These are phyloP conservation scores for Marchantia polymorpha DNA, from an alignment of 225 moss, liverwort and hornwort species.

Conservation along the genomic window DNA sequence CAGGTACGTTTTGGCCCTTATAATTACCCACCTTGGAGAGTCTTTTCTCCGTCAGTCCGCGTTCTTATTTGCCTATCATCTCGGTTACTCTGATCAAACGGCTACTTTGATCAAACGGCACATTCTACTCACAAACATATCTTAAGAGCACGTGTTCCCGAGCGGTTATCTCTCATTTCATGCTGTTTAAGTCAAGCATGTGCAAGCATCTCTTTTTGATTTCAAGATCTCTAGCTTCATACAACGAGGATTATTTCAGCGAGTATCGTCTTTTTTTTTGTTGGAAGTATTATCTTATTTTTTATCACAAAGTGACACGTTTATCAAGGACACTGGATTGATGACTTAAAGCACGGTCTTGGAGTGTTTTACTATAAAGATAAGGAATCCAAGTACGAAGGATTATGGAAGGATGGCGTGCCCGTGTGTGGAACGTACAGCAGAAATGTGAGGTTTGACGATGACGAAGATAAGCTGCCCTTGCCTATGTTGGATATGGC, in stretches of 20 bases:
- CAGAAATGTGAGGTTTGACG: constrained; percentile 31
- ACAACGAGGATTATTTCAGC: too few species aligned
- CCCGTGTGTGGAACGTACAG: constrained; percentile 61
- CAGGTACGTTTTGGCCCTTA: not conserved
- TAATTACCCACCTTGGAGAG: not conserved
- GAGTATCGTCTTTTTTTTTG: too few species aligned
- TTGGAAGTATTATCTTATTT: too few species aligned
- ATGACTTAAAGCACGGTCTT: constrained; percentile 75
- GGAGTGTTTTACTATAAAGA: constrained; percentile 70
- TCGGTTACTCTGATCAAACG: not conserved
- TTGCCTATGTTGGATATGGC: constrained; percentile 41
- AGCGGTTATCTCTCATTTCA: too few species aligned
- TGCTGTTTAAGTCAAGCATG: too few species aligned
- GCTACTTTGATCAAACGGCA: too few species aligned
- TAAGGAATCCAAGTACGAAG: constrained; percentile 67
- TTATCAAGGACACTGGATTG: constrained; percentile 73
- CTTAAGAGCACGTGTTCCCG: too few species aligned
- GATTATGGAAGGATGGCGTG: constrained; percentile 78
- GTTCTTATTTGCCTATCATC: not conserved
- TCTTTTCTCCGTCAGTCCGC: not conserved
- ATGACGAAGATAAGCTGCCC: constrained; percentile 39
- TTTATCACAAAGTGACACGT: not conserved
- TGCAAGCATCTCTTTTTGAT: too few species aligned
- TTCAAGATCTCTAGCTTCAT: too few species aligned
- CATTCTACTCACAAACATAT: too few species aligned